Evolutionary conservation across 345 rosid genomes (phyloP).

Genomic region (Corchorus capsularis): DNA sequence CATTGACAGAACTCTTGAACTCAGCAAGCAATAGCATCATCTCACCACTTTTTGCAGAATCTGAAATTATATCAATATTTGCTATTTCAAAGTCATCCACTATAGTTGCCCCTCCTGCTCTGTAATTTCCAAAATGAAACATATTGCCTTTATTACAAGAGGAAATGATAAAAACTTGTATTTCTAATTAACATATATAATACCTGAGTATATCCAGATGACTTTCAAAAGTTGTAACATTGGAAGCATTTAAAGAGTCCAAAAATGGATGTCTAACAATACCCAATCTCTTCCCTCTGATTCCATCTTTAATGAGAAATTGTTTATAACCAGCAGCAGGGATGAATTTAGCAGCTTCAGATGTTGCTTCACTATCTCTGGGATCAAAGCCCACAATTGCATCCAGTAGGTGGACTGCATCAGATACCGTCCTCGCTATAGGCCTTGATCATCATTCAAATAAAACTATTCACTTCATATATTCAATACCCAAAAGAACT

Average conservation of each 20-base stretch:
- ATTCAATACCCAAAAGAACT: neutral
- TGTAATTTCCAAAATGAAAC: constrained; percentile 9
- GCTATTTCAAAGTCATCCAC: constrained; percentile 39
- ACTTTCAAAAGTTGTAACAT: constrained; percentile 20
- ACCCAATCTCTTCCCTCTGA: constrained; percentile 41
- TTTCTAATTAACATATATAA: neutral
- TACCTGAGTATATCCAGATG: constrained; percentile 39
- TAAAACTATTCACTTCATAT: neutral
- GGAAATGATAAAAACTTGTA: too few relatives aligned
- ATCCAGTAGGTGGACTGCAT: constrained; percentile 58
- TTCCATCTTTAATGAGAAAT: constrained; percentile 41
- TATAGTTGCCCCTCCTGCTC: constrained; percentile 38
- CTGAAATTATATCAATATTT: constrained; percentile 21
- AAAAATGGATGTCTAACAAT: constrained; percentile 40
- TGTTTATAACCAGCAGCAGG: constrained; percentile 57
- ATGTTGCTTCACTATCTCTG: constrained; percentile 45
- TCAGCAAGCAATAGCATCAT: constrained; percentile 29
- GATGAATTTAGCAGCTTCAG: constrained; percentile 42
- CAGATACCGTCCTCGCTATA: constrained; percentile 54
- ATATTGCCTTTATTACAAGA: too few relatives aligned
- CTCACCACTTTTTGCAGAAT: constrained; percentile 10
- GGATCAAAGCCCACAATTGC: constrained; percentile 57
- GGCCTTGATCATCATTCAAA: constrained; percentile 37
- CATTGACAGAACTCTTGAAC: constrained; percentile 41
- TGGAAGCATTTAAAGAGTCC: constrained; percentile 2